Percentiles rank a stretch among this genome's conserved stretches.
Conservation (phyloP, 495 filamentous ascomycete genomes). For the Aspergillus homomorphus region DNA sequence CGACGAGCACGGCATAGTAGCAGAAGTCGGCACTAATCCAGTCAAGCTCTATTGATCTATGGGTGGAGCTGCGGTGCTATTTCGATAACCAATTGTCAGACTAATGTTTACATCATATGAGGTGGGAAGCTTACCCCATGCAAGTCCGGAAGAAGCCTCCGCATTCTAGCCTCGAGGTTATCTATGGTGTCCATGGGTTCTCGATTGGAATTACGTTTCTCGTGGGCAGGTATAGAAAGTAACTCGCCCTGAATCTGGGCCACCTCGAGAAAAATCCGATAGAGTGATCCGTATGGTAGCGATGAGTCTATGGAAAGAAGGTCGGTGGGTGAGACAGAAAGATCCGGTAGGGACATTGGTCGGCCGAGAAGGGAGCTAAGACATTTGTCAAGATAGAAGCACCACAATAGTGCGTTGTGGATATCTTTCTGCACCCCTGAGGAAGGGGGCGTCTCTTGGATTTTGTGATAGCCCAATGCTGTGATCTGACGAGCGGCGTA, state of each 20-base stretch:
- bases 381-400: background rate
- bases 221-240: background rate
- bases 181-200: background rate
- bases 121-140: background rate
- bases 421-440: background rate
- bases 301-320: background rate
- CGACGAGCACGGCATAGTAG: background rate
- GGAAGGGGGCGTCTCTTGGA: background rate
- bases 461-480: background rate
- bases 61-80: background rate
- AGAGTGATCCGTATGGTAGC: background rate
- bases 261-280: background rate
- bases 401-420: background rate
- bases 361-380: background rate
- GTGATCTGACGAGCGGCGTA: background rate
- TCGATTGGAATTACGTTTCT: background rate
- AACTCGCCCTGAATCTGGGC: background rate
- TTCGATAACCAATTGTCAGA: background rate
- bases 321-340: background rate
- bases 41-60: background rate
- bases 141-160: background rate
- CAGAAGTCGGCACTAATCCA: background rate
- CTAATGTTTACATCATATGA: background rate
- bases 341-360: background rate
- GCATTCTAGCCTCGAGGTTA: background rate